These are phyloP conservation scores for Candida koratica DNA, from an alignment of 805 yeast species.

Conservation along the genomic window DNA sequence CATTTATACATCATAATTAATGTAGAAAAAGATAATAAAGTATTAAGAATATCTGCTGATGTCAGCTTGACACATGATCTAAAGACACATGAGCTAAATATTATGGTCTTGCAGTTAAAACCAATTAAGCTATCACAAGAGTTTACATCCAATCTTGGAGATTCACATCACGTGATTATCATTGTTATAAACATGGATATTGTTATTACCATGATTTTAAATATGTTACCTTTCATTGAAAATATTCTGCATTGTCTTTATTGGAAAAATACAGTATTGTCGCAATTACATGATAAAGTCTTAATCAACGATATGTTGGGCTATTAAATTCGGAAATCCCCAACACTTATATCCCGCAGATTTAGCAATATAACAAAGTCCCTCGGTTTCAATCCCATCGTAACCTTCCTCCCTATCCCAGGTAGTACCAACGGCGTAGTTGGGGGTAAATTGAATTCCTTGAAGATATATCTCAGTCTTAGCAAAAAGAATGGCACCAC, in stretches of 20 bases:
- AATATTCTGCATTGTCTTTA: too few relatives aligned
- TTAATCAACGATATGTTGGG: slow-evolving; percentile 25
- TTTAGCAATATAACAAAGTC: slow-evolving; percentile 46
- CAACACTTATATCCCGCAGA: slow-evolving; percentile 44
- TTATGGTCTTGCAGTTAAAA: slow-evolving; percentile 50
- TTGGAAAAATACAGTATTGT: too few relatives aligned
- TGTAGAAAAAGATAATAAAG: slow-evolving; percentile 15
- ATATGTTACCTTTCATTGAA: not conserved
- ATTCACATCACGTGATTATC: not conserved
- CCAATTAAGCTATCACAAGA: slow-evolving; percentile 49
- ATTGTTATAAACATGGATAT: not conserved
- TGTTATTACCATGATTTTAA: not conserved
- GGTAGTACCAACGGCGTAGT: slow-evolving; percentile 43
- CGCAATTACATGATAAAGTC: too few relatives aligned
- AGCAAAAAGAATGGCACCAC: slow-evolving; percentile 47
- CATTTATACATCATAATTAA: not conserved
- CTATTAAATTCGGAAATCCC: slow-evolving; percentile 48
- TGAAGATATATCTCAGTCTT: slow-evolving; percentile 42
- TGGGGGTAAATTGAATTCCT: slow-evolving; percentile 45
- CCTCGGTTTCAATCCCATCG: slow-evolving; percentile 55
- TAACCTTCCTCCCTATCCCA: slow-evolving; percentile 48
- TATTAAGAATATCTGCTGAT: slow-evolving; percentile 34
- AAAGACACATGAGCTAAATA: slow-evolving; percentile 37
- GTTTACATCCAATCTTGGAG: slow-evolving; percentile 1
- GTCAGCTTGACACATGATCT: slow-evolving; percentile 51